Conservation (phyloP, 2,329 filamentous ascomycete genomes). For the Gaeumannomyces sp. region DNA sequence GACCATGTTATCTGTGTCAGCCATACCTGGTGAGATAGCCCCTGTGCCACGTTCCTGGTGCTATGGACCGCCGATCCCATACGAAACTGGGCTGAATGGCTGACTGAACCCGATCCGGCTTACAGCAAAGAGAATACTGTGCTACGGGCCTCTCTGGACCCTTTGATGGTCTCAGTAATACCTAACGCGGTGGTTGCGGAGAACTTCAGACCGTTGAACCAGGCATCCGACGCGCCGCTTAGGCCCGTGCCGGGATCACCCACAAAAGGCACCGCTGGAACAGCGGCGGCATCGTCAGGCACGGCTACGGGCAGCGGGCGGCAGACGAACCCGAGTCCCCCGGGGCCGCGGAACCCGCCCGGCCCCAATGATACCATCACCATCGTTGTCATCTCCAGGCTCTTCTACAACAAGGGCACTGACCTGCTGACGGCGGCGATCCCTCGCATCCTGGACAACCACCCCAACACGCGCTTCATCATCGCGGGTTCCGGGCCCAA, state of each 20-base stretch:
- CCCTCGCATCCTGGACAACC: constrained; percentile 79
- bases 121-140: constrained; percentile 95
- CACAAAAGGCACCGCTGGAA: background rate
- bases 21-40: constrained; percentile 71
- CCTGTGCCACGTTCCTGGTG: too few species aligned
- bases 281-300: constrained; percentile 18
- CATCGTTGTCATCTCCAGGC: constrained; percentile 91
- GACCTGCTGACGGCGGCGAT: constrained; percentile 96
- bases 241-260: constrained; percentile 13
- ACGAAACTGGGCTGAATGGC: constrained; percentile 15
- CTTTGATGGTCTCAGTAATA: constrained; percentile 95
- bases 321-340: constrained; percentile 25
- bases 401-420: constrained; percentile 98
- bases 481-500: constrained; percentile 95
- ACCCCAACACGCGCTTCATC: constrained; percentile 93
- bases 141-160: constrained; percentile 86
- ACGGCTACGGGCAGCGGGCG: constrained; percentile 21
- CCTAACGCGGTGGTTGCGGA: constrained; percentile 96
- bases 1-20: constrained; percentile 98
- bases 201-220: constrained; percentile 74
- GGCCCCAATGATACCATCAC: constrained; percentile 84
- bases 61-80: background rate
- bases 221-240: constrained; percentile 16
- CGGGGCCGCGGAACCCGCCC: constrained; percentile 56
- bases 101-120: background rate